Evolutionary conservation across 2,329 filamentous ascomycete genomes (phyloP).

Genomic region (Aspergillus candidus): DNA sequence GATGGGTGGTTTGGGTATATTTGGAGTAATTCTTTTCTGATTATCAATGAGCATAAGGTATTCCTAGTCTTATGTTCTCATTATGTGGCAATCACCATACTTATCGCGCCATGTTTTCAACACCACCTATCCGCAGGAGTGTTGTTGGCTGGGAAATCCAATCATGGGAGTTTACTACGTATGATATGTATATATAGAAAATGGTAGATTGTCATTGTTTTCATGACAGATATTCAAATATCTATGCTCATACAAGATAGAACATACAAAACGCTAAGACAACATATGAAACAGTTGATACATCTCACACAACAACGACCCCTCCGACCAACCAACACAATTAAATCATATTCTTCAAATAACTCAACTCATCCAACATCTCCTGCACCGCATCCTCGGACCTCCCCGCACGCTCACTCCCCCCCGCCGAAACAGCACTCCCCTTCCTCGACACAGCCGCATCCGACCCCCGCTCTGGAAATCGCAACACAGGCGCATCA

Average conservation of each 20-base stretch:
- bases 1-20: slow-evolving; percentile 31
- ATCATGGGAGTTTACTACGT: too few relatives aligned
- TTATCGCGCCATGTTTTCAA: too few relatives aligned
- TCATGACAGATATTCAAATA: neutral
- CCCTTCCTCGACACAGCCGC: slow-evolving; percentile 2
- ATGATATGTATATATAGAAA: too few relatives aligned
- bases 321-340: slow-evolving; percentile 12
- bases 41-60: too few relatives aligned
- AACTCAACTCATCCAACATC: slow-evolving; percentile 47
- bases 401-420: slow-evolving; percentile 10
- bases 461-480: slow-evolving; percentile 13
- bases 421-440: slow-evolving; percentile 15
- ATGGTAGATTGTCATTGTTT: too few relatives aligned
- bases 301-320: slow-evolving; percentile 13
- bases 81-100: too few relatives aligned
- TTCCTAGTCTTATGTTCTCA: too few relatives aligned
- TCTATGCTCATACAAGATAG: neutral
- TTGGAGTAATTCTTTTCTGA: too few relatives aligned
- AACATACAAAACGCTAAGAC: neutral
- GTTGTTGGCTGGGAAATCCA: too few relatives aligned
- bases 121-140: too few relatives aligned
- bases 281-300: slow-evolving; percentile 1
- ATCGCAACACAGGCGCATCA: slow-evolving; percentile 17
- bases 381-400: slow-evolving; percentile 35
- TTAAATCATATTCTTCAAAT: slow-evolving; percentile 45